phyloP scores from a whole-genome alignment of 495 filamentous ascomycete genomes.

The Xanthoparmelia taractica region DNA sequence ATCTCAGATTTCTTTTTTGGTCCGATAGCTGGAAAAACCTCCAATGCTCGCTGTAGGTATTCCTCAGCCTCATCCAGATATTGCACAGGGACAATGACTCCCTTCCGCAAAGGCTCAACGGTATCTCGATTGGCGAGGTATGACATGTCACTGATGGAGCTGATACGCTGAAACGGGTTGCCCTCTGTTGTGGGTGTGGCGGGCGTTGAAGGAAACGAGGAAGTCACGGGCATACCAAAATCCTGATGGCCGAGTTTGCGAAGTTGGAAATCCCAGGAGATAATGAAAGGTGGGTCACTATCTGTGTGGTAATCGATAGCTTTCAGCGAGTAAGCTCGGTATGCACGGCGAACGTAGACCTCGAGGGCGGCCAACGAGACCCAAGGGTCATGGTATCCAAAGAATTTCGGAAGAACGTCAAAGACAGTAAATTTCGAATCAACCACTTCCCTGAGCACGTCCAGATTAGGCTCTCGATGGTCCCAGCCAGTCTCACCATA shows the following conservation, averaged over 20 bases:
- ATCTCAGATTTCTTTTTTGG: slow-evolving; percentile 39
- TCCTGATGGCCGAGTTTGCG: slow-evolving; percentile 86
- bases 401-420: slow-evolving; percentile 90
- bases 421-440: slow-evolving; percentile 98
- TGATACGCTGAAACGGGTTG: slow-evolving; percentile 67
- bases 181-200: slow-evolving; percentile 61
- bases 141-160: slow-evolving; percentile 94
- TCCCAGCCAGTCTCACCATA: slow-evolving; percentile 98
- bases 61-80: slow-evolving; percentile 94
- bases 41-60: slow-evolving; percentile 68
- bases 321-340: slow-evolving; percentile 89
- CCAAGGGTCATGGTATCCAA: slow-evolving; percentile 88
- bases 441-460: slow-evolving; percentile 90
- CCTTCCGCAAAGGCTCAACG: slow-evolving; percentile 76
- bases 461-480: slow-evolving; percentile 80
- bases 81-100: slow-evolving; percentile 85
- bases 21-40: slow-evolving; percentile 58
- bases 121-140: slow-evolving; percentile 62
- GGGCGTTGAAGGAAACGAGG: slow-evolving; percentile 72
- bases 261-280: slow-evolving; percentile 93
- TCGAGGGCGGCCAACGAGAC: slow-evolving; percentile 90
- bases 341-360: slow-evolving; percentile 92
- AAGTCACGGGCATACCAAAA: slow-evolving; percentile 69
- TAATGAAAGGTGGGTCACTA: slow-evolving; percentile 65
- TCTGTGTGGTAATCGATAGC: slow-evolving; percentile 77